These are phyloP conservation scores for Kwoniella sp. DNA, from an alignment of 768 basidiomycete species.

Conservation along the genomic window DNA sequence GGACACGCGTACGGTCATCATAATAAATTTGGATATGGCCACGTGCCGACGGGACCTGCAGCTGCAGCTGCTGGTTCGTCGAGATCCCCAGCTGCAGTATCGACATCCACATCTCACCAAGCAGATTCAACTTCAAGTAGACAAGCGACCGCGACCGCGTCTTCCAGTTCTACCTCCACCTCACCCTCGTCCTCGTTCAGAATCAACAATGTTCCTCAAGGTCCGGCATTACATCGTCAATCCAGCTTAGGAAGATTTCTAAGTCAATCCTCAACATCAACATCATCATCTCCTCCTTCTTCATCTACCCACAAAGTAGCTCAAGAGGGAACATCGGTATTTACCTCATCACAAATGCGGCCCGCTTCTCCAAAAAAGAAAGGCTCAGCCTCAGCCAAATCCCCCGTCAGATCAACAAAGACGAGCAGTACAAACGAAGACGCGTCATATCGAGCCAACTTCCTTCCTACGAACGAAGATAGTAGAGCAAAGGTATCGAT, in stretches of 20 bases:
- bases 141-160: too few species aligned
- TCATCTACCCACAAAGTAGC: background rate
- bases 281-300: background rate
- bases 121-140: constrained; percentile 26
- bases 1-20: constrained; percentile 1
- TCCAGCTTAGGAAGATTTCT: constrained; percentile 4
- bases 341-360: background rate
- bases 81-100: background rate
- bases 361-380: constrained; percentile 15
- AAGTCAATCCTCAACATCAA: constrained; percentile 8
- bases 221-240: constrained; percentile 10
- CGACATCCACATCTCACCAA: background rate
- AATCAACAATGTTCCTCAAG: constrained; percentile 9
- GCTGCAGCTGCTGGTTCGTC: too few species aligned
- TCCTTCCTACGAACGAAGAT: constrained; percentile 4
- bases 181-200: constrained; percentile 2
- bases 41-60: background rate
- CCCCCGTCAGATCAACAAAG: background rate
- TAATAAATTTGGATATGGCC: background rate
- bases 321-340: background rate
- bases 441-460: constrained; percentile 11
- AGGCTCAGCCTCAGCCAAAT: background rate
- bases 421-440: constrained; percentile 5
- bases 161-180: background rate
- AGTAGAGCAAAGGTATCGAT: constrained; percentile 18